Conservation (phyloP, 441 rosid genomes). For the Melastoma candidum region DNA sequence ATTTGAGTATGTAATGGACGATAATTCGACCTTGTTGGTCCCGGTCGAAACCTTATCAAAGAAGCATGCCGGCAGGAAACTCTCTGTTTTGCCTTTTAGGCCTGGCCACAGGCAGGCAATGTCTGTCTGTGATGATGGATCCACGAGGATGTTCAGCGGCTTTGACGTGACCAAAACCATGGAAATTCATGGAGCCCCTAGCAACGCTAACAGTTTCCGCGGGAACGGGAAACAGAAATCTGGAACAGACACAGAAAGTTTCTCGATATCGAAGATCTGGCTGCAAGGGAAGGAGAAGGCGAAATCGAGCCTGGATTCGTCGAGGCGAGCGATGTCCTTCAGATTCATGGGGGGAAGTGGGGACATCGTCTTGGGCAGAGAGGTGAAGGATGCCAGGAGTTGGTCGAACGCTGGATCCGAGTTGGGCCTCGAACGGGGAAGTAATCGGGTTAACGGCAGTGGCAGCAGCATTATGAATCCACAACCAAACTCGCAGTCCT, state of each 20-base stretch:
- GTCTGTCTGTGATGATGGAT: slow-evolving; percentile 71
- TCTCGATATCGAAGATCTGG: slow-evolving; percentile 85
- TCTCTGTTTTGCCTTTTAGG: slow-evolving; percentile 15
- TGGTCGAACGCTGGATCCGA: no score
- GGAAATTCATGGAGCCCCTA: slow-evolving; percentile 16
- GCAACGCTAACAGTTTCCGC: slow-evolving; percentile 2
- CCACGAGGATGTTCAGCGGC: slow-evolving; percentile 45
- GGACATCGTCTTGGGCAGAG: no score
- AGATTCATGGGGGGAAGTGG: slow-evolving; percentile 19
- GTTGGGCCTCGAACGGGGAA: no score
- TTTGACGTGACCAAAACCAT: slow-evolving; percentile 26
- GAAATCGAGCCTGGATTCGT: slow-evolving; percentile 24
- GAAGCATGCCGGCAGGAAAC: slow-evolving; percentile 5
- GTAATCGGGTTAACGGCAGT: no score
- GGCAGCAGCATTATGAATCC: no score
- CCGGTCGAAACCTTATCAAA: slow-evolving; percentile 3
- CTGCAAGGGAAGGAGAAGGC: slow-evolving; percentile 44
- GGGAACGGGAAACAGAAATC: slow-evolving; percentile 19
- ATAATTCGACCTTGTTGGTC: slow-evolving; percentile 5
- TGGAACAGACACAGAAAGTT: slow-evolving; percentile 51
- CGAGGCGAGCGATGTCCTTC: slow-evolving; percentile 68
- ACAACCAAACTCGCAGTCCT: no score
- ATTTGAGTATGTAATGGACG: slow-evolving; percentile 8
- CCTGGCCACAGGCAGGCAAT: slow-evolving; percentile 59
- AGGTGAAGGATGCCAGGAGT: no score